Base-by-base conservation (phyloP, 306 rosid genomes). In the Sphenostylis stenocarpa region DNA sequence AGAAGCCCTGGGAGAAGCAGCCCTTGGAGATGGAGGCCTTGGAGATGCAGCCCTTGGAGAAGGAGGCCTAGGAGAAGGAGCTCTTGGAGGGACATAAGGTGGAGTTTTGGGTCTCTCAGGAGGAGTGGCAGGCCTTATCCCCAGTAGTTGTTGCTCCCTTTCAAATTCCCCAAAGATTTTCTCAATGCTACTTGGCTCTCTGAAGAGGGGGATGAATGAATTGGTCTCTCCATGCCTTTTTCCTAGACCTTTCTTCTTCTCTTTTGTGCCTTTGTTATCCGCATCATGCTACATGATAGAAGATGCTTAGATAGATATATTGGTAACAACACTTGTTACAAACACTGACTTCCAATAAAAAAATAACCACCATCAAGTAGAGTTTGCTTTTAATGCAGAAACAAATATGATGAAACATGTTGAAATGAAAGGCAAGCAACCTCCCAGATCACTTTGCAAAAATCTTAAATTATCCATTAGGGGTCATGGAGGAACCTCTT, bases 101-200 rank as follows among this genome's bases (percentile, higher is more conserved):
- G 92, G 88, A 0, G 96, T 83, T 86, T 73, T 86, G 3, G 92
- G 94, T 65, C 52, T 85, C 82, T 88, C 97, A 39, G 88, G 86
- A 82, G 96, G 90, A 1, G 90, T 74, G 33, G 87, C 84, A 82
- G 92, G 90, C 86, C 97, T 85, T 43, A 86, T 39, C 29, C 76
- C 24, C 56, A 77, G n/a, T 52, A 82, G 67, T 67, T 96, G 97
- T 64, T 96, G 99, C 87, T 92, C 99, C 74, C 94, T 92, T 71
- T 96, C 99, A 28, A 88, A 96, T 72, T 96, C 99, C 43, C 95
- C 89, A 60, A 96, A 96, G 73, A 92, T 96, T 79, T 96, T 96
- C 86, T 96, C 99, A 48, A 96, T 85, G 80, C 99, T 96, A 80
- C 99, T 96, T 12, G 99, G 98, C 87, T 89, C 94, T 80, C 96